Evolutionary conservation across 1,284 basidiomycete species (phyloP).

Genomic region (Cryptococcus wingfieldii): DNA sequence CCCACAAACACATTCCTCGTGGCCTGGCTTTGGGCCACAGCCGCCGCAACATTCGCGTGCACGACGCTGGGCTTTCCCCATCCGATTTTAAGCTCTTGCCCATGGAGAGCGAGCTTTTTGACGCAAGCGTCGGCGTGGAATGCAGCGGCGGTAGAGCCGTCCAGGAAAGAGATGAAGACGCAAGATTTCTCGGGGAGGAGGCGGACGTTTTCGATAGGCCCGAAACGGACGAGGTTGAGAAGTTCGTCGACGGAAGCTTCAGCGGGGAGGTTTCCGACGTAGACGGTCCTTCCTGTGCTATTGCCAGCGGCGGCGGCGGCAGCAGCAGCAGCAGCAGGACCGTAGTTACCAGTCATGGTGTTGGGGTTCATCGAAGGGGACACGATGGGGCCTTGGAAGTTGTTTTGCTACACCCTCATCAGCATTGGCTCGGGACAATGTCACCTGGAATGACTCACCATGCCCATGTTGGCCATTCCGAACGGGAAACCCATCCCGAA

Average conservation of each 20-base stretch:
- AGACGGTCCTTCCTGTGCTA: slow-evolving; percentile 80
- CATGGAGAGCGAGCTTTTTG: slow-evolving; percentile 84
- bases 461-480: slow-evolving; percentile 16
- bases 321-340: slow-evolving; percentile 65
- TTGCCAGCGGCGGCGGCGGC: slow-evolving; percentile 64
- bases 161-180: slow-evolving; percentile 95
- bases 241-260: slow-evolving; percentile 96
- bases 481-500: slow-evolving; percentile 23
- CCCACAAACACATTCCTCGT: slow-evolving; percentile 92
- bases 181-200: slow-evolving; percentile 97
- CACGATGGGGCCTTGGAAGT: slow-evolving; percentile 50
- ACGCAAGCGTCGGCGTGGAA: slow-evolving; percentile 93
- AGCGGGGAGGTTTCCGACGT: slow-evolving; percentile 93
- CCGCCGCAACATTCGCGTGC: slow-evolving; percentile 72
- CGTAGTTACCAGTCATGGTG: slow-evolving; percentile 53
- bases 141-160: slow-evolving; percentile 80
- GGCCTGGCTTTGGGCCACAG: slow-evolving; percentile 83
- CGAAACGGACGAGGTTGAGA: slow-evolving; percentile 95
- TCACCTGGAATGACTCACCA: slow-evolving; percentile 14
- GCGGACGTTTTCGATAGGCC: slow-evolving; percentile 90
- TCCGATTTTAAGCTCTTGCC: slow-evolving; percentile 90
- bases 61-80: slow-evolving; percentile 77
- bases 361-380: slow-evolving; percentile 61
- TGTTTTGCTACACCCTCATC: slow-evolving; percentile 10
- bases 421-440: not conserved